phyloP scores from a whole-genome alignment of 768 basidiomycete genomes.

The Kwoniella sp. region DNA sequence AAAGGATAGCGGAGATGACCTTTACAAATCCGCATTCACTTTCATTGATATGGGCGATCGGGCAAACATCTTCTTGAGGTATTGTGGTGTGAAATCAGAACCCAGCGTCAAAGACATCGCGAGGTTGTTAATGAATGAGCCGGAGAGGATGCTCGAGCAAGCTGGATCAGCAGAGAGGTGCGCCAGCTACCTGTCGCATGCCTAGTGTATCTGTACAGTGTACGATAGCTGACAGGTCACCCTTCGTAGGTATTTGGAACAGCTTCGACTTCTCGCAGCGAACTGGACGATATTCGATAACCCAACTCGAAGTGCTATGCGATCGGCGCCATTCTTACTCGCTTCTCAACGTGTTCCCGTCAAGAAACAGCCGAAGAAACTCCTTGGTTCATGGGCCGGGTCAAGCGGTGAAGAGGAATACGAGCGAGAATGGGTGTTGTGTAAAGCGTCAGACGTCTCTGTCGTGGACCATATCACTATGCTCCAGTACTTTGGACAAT shows the following conservation, averaged over 20 bases:
- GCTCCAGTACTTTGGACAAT: slow-evolving; percentile 74
- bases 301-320: slow-evolving; percentile 67
- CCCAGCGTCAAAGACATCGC: slow-evolving; percentile 71
- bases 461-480: slow-evolving; percentile 84
- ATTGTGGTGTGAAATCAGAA: slow-evolving; percentile 83
- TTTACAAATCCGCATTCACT: slow-evolving; percentile 78
- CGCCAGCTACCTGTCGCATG: too few relatives aligned
- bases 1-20: slow-evolving; percentile 57
- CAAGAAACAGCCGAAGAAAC: slow-evolving; percentile 34
- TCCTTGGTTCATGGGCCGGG: slow-evolving; percentile 7
- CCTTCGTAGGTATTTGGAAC: slow-evolving; percentile 68
- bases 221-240: slow-evolving; percentile 61
- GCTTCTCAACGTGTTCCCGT: slow-evolving; percentile 67
- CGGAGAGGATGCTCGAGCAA: slow-evolving; percentile 37
- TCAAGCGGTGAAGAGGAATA: slow-evolving; percentile 37
- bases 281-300: slow-evolving; percentile 61
- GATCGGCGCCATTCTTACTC: slow-evolving; percentile 69
- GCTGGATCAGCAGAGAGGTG: slow-evolving; percentile 49
- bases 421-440: slow-evolving; percentile 65
- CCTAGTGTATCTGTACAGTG: slow-evolving; percentile 61
- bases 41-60: slow-evolving; percentile 83
- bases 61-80: slow-evolving; percentile 80
- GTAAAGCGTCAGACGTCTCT: slow-evolving; percentile 67
- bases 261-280: slow-evolving; percentile 82
- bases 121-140: slow-evolving; percentile 35